Base-by-base conservation (phyloP, 164 flowering plant species). In the Tetracentron sinense region DNA sequence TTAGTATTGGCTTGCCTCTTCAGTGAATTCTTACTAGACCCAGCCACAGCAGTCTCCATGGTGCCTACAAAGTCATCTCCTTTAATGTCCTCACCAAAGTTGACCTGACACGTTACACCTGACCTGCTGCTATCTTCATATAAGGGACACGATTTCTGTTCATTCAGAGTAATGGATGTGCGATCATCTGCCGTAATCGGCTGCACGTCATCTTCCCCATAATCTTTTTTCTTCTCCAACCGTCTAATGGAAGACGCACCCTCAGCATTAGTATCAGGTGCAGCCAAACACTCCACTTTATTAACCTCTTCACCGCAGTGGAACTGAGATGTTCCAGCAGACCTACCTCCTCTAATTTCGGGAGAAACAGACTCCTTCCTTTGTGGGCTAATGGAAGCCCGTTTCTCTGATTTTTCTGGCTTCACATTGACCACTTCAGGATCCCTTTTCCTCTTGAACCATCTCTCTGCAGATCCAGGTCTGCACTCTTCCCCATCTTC, bases 1-100 rank as follows among this genome's bases (percentile, higher is more conserved):
- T 71, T 72, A 51, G 35, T 33, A 55, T 70, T 67, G 44, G 29
- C 72, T 67, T 76, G 75, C 69, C 79, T 79, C 70, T 67, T 77
- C 7, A 63, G 27, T 33, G 27, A 42, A 59, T 58, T 68, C 42
- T 70, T 82, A 55, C 23, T 17, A 17, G 60, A 48, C 5, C 12
- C 7, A 20, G 28, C n/a, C n/a, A 28, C 63, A 17, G 30, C 42
- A n/a, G n/a, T n/a, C n/a, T n/a, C n/a, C n/a, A n/a, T n/a, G n/a
- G n/a, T n/a, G n/a, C n/a, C n/a, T n/a, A n/a, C n/a, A n/a, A n/a
- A n/a, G n/a, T n/a, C n/a, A n/a, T n/a, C n/a, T n/a, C n/a, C n/a
- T n/a, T n/a, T n/a, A n/a, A n/a, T n/a, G n/a, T n/a, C n/a, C n/a
- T n/a, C n/a, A n/a, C n/a, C n/a, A n/a, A n/a, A n/a, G n/a, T n/a